Evolutionary conservation across 140 eudicot species (phyloP), one percentile per base, ranked within the genome.

Genomic region (Ambrosia hybrid): DNA sequence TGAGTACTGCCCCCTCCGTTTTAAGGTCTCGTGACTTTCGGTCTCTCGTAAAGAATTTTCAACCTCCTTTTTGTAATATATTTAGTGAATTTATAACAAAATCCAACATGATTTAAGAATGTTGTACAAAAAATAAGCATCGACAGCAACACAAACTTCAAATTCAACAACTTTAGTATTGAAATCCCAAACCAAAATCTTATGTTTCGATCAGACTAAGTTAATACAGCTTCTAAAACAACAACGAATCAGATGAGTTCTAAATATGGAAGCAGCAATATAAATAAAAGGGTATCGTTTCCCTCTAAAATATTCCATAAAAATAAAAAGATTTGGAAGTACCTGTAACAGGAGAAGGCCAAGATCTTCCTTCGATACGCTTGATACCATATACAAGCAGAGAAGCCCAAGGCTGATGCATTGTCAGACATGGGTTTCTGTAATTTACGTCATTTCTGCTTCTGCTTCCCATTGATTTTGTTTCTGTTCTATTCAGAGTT

Each of bases 341-440:
- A 93, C 97, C 98, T 80, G 84, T 76, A 56, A 90, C 57, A 2
- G 98, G 97, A 21, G 98, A 82, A 71, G 96, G 98, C 98, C 98
- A 93, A 55, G 97, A 93, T 76, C 98, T 70, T 43, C 98, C 98
- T 82, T 93, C 98, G 74, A 93, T 71, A 58, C 98, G 96, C 73
- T 93, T 93, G 51, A 93, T 90, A 13, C 98, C 98, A 73, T 84
- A 75, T 62, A 93, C 88, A 57, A 93, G 95, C 49, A 93, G 72
- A 82, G 98, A 93, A 71, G 98, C 98, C 98, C 98, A 93, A 41
- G 98, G 98, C 79, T 93, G 98, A 83, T 93, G 98, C 98, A 93
- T 87, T 6, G 98, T 93, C 1, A 93, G 80, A 79, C 98, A 93
- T 69, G 98, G 96, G 78, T 93, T 87, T 74, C 81, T 85, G 82